Evolutionary conservation across 2,329 filamentous ascomycete species (phyloP).

Genomic region (Colletotrichum australisinense): DNA sequence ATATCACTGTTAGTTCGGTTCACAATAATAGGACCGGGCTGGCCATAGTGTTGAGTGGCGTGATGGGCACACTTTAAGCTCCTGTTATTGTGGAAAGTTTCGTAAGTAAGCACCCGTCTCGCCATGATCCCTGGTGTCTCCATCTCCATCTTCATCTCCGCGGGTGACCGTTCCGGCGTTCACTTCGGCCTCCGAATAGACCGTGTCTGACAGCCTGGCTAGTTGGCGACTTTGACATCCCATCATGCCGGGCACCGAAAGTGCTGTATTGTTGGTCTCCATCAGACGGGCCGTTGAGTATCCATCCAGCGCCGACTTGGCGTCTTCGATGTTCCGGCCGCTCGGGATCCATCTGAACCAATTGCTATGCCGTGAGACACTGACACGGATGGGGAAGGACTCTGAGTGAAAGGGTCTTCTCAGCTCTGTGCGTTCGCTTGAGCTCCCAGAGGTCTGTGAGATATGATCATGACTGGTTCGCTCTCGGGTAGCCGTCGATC

Average conservation of each 20-base stretch:
- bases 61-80: background rate
- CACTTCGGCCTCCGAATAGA: background rate
- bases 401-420: background rate
- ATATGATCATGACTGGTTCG: background rate
- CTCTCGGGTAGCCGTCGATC: background rate
- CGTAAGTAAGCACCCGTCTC: background rate
- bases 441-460: background rate
- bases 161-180: background rate
- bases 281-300: background rate
- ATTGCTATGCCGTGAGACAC: background rate
- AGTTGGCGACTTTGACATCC: background rate
- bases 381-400: background rate
- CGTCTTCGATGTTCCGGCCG: background rate
- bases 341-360: conserved; percentile 2
- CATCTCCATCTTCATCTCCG: background rate
- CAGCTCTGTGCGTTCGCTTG: background rate
- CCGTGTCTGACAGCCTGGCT: background rate
- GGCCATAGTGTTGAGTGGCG: background rate
- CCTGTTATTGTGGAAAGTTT: background rate
- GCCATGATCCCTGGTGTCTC: background rate
- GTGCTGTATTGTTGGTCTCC: background rate
- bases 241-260: background rate
- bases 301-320: background rate
- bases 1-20: background rate
- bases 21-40: background rate